Evolutionary conservation across 2,329 filamentous ascomycete genomes (phyloP).

Genomic region (Cryphonectria naterciae): DNA sequence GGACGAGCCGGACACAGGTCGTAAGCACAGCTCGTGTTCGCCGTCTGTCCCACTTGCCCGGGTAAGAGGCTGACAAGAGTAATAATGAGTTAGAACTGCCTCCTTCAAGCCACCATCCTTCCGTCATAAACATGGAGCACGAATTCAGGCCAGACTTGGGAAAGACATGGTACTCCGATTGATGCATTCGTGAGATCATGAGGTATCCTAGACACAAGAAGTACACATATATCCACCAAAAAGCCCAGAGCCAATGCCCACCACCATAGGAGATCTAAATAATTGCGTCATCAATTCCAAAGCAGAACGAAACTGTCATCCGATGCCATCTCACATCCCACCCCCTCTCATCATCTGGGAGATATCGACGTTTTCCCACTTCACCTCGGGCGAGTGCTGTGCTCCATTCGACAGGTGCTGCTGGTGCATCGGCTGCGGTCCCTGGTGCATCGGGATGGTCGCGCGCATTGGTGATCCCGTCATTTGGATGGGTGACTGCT

Average conservation of each 20-base stretch:
- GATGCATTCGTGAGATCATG: constrained; percentile 26
- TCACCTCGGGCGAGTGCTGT: constrained; percentile 37
- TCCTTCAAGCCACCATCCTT: background rate
- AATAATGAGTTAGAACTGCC: background rate
- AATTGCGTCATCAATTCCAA: background rate
- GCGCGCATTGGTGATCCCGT: constrained; percentile 39
- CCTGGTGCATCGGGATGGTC: constrained; percentile 24
- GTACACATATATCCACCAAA: background rate
- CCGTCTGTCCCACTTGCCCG: no score
- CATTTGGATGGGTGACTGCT: constrained; percentile 24
- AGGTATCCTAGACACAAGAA: constrained; percentile 21
- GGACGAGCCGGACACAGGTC: no score
- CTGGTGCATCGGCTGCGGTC: constrained; percentile 33
- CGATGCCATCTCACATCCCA: constrained; percentile 27
- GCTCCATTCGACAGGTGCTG: constrained; percentile 31
- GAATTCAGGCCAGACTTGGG: background rate
- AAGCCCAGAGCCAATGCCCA: constrained; percentile 5
- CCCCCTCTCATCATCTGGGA: constrained; percentile 46
- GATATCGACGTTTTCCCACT: constrained; percentile 52
- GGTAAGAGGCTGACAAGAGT: background rate
- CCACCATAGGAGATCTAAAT: constrained; percentile 3
- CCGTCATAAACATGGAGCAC: no score
- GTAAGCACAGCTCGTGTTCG: no score
- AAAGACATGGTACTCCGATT: constrained; percentile 19
- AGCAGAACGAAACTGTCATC: background rate